These are phyloP conservation scores for Favolaschia claudopus DNA, from an alignment of 768 basidiomycete species.

Conservation along the genomic window DNA sequence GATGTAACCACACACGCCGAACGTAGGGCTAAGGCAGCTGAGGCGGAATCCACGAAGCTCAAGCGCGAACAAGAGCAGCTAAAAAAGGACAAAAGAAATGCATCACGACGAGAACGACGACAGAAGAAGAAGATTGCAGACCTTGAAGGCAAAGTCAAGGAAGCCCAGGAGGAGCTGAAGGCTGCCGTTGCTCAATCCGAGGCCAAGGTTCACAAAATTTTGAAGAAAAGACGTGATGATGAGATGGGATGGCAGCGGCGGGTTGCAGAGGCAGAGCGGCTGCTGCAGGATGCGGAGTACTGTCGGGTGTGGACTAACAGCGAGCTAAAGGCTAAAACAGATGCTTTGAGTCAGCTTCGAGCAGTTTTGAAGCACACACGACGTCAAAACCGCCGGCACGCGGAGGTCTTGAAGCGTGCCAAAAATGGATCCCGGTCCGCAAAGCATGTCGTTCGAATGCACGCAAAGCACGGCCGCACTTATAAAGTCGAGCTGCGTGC, in stretches of 20 bases:
- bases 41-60: too few relatives aligned
- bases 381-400: neutral
- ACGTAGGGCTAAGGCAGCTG: too few relatives aligned
- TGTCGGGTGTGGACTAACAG: neutral
- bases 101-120: neutral
- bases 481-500: constrained; percentile 14
- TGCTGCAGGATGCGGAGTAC: neutral
- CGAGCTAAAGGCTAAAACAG: neutral
- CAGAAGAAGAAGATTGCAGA: neutral
- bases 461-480: constrained; percentile 10
- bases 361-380: neutral
- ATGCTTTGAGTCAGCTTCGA: constrained; percentile 4
- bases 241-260: neutral
- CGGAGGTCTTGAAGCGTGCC: neutral
- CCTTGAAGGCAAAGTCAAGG: neutral
- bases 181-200: constrained; percentile 2
- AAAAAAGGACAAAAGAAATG: constrained; percentile 3
- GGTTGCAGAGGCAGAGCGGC: constrained; percentile 2
- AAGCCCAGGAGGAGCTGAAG: neutral
- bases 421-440: neutral
- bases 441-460: constrained; percentile 10
- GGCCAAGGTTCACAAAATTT: constrained; percentile 2
- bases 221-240: constrained; percentile 7
- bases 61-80: too few relatives aligned
- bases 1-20: too few relatives aligned